A percentile compares a stretch with the other conserved stretches of the same genome.
phyloP scores from a whole-genome alignment of 192 early-diverging fungal genomes.

The Jimgerdemannia lactiflua region DNA sequence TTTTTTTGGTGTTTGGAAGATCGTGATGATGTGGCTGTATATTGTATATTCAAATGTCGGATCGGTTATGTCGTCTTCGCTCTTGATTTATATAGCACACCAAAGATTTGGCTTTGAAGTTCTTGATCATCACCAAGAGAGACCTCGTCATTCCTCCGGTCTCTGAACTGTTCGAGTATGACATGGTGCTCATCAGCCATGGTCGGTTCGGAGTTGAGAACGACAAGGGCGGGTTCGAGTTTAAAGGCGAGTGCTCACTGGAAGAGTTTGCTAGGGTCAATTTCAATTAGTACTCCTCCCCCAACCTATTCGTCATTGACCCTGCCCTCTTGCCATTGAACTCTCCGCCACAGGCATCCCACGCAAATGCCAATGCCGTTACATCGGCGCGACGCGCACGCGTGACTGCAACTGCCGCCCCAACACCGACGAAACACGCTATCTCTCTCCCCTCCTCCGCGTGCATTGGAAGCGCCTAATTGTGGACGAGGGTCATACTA shows the following conservation, averaged over 20 bases:
- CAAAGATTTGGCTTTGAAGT: conserved; percentile 35
- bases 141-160: conserved; percentile 47
- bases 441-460: conserved; percentile 63
- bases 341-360: conserved; percentile 7
- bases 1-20: conserved; percentile 4
- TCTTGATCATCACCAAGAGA: conserved; percentile 41
- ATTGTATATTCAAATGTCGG: background rate
- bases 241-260: conserved; percentile 4
- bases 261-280: conserved; percentile 11
- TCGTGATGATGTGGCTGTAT: conserved; percentile 20
- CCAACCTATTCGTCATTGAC: background rate
- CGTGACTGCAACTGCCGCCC: conserved; percentile 16
- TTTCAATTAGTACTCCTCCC: background rate
- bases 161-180: conserved; percentile 51
- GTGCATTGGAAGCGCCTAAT: conserved; percentile 80
- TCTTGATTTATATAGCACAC: conserved; percentile 43
- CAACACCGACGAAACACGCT: conserved; percentile 17
- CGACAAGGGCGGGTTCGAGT: conserved; percentile 30
- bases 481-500: conserved; percentile 80
- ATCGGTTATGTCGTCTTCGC: background rate
- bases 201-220: conserved; percentile 63
- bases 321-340: background rate
- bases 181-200: conserved; percentile 71
- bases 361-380: conserved; percentile 27
- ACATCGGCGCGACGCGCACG: conserved; percentile 33